Evolutionary conservation across 306 rosid genomes (phyloP).

Genomic region (Potentilla sterilis): DNA sequence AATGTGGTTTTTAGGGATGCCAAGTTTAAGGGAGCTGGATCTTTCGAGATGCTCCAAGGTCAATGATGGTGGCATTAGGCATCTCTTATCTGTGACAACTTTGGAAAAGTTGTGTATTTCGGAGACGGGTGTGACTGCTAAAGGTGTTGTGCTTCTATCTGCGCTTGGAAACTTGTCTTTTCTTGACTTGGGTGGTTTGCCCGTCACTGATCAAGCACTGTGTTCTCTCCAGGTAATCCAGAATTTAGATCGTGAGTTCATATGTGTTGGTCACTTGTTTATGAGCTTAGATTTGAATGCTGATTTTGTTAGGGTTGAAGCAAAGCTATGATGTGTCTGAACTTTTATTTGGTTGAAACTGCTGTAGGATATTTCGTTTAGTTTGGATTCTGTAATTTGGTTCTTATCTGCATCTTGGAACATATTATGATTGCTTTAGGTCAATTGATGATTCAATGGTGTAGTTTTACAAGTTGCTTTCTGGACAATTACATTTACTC

Average conservation of each 20-base stretch:
- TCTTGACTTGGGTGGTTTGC: slow-evolving; percentile 91
- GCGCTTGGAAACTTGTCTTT: slow-evolving; percentile 54
- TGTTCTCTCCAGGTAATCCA: slow-evolving; percentile 57
- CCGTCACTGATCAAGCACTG: slow-evolving; percentile 61
- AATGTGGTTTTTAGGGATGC: slow-evolving; percentile 49
- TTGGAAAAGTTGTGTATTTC: slow-evolving; percentile 67
- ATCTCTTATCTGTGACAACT: slow-evolving; percentile 54
- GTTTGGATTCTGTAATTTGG: not conserved
- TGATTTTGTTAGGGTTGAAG: not conserved
- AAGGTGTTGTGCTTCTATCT: slow-evolving; percentile 64
- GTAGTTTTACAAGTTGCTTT: not conserved
- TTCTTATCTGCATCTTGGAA: not conserved
- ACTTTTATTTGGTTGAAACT: not conserved
- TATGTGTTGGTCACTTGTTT: not conserved
- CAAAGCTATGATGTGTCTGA: not conserved
- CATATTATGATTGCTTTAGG: not conserved
- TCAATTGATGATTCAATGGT: not conserved
- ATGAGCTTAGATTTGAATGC: not conserved
- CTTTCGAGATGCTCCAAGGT: slow-evolving; percentile 74
- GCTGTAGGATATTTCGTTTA: slow-evolving; percentile 4
- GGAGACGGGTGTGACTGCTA: slow-evolving; percentile 58
- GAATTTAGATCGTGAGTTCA: not conserved
- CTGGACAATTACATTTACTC: not conserved
- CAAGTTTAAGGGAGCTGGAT: slow-evolving; percentile 60
- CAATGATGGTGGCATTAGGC: slow-evolving; percentile 66